Conservation (phyloP, 192 early-diverging fungal species). For the Phycomyces blakesleeanus region DNA sequence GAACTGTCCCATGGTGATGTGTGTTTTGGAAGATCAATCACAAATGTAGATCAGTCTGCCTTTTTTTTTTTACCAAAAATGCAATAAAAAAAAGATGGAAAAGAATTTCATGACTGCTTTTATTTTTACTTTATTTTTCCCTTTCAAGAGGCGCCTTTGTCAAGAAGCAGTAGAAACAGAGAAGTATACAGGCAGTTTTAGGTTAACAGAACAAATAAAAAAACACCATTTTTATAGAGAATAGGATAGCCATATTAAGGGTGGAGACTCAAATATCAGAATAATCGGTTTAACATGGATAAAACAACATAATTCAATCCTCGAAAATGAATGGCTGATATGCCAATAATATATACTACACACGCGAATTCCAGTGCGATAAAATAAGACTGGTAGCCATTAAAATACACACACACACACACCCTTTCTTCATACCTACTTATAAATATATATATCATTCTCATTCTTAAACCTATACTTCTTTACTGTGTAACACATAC, state of each 20-base stretch:
- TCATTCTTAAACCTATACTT: neutral
- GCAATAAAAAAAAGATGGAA: neutral
- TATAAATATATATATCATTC: neutral
- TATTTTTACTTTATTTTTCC: too few species aligned
- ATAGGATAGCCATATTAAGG: too few species aligned
- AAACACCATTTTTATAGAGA: too few species aligned
- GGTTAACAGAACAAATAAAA: too few species aligned
- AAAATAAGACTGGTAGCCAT: neutral
- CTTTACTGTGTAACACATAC: too few species aligned
- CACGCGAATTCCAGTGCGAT: conserved; percentile 1
- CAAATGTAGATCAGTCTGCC: neutral
- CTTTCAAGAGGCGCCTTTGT: too few species aligned
- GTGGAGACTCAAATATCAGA: too few species aligned
- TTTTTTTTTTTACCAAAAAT: neutral
- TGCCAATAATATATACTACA: too few species aligned
- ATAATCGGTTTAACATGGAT: too few species aligned
- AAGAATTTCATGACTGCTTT: neutral
- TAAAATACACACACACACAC: neutral
- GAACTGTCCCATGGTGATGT: conserved; percentile 50
- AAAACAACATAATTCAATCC: neutral
- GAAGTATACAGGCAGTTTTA: too few species aligned
- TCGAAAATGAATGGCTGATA: neutral
- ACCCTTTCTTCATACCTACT: neutral
- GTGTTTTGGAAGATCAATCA: neutral
- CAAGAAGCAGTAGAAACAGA: too few species aligned